Evolutionary conservation across 1,139 yeast genomes (phyloP).

Genomic region (Saccharomyces hybrid): DNA sequence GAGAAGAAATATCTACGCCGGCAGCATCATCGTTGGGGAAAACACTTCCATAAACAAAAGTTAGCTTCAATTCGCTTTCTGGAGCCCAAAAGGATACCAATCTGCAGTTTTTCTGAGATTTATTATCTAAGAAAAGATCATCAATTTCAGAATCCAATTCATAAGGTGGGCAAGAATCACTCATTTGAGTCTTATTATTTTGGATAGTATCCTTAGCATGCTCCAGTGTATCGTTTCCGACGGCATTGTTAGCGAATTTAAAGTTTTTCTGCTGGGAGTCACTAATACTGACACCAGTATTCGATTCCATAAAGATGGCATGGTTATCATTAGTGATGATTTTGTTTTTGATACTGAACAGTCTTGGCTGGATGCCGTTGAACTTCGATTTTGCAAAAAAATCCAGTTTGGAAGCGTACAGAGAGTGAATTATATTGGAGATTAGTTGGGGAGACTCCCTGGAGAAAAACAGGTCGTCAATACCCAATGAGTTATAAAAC

Average conservation of each 20-base stretch:
- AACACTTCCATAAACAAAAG: slow-evolving; percentile 76
- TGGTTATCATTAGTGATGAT: slow-evolving; percentile 52
- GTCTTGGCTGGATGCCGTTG: slow-evolving; percentile 21
- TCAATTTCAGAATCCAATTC: slow-evolving; percentile 65
- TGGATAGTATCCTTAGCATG: neutral
- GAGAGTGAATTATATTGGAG: slow-evolving; percentile 68
- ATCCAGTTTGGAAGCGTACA: slow-evolving; percentile 88
- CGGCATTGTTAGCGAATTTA: neutral
- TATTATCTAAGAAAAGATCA: slow-evolving; percentile 56
- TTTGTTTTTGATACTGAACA: slow-evolving; percentile 23
- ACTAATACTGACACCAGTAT: slow-evolving; percentile 4
- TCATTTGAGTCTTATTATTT: neutral
- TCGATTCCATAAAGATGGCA: slow-evolving; percentile 83
- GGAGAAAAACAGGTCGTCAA: slow-evolving; percentile 88
- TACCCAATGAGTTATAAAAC: slow-evolving; percentile 84
- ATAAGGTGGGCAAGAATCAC: slow-evolving; percentile 26
- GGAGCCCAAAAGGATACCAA: slow-evolving; percentile 75
- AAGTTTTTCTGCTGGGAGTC: neutral
- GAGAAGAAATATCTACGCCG: slow-evolving; percentile 35
- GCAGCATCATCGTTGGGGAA: slow-evolving; percentile 36
- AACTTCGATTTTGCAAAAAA: slow-evolving; percentile 61
- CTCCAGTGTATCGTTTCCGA: slow-evolving; percentile 1
- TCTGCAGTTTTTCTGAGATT: slow-evolving; percentile 47
- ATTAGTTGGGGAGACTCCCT: slow-evolving; percentile 76
- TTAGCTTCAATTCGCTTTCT: slow-evolving; percentile 61